Evolutionary conservation across 1,284 basidiomycete genomes (phyloP), one percentile per base, ranked within the genome.

Genomic region (Ceratobasidium sp.): DNA sequence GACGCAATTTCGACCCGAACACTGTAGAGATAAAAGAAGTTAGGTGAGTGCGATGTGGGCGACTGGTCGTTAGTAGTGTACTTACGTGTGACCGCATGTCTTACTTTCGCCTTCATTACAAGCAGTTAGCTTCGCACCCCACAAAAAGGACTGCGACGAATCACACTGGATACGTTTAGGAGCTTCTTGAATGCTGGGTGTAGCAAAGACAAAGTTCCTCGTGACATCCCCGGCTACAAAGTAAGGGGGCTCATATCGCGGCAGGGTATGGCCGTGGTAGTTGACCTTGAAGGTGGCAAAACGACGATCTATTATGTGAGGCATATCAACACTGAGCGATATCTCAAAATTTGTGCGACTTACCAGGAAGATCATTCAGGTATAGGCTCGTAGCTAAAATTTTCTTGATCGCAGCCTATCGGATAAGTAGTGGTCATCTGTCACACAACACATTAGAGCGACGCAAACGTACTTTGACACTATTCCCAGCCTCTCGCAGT

Each of bases 251-350:
- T 80, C 77, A 67, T 80, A 80, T 31, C 79, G 78, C 0, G 77
- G 75, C 0, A 82, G 83, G 0, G 82, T 82, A 1, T 80, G 79
- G 2, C 80, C 77, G 15, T 79, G 80, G 78, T 81, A 83, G 67
- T 80, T 80, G 1, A 82, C 77, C 71, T 82, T 81, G 63, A 83
- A 76, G 31, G 77, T 81, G 47, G 82, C 78, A 74, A 76, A 83
- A 8, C 82, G 81, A 11, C 49, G 68, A 28, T 63, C 79, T 79
- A 61, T 5, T 35, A 39, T n/a, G 28, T 3, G 1, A 54, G n/a
- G 28, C 10, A 26, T 45, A 28, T 31, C 31, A 56, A 51, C 23
- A 31, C 26, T n/a, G n/a, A n/a, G 42, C 3, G 23, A 13, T n/a
- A 33, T 20, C 45, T 33, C n/a, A 3, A 6, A 37, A 26, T 47